Percentiles rank a stretch among this genome's conserved stretches.
phyloP scores from a whole-genome alignment of 441 rosid genomes.

The Pelargonium australe region DNA sequence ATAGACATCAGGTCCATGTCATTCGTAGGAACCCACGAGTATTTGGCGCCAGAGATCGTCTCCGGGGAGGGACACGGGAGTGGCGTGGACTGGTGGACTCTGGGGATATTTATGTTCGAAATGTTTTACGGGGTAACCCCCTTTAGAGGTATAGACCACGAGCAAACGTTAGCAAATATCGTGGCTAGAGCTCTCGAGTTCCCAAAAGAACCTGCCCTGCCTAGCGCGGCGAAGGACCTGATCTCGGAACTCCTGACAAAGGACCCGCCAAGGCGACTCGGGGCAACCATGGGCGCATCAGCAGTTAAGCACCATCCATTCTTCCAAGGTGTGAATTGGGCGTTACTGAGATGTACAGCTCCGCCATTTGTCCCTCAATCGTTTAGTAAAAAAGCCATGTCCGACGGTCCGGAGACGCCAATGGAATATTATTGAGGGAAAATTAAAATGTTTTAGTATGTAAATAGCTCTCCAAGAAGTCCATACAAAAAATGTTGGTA shows the following conservation, averaged over 20 bases:
- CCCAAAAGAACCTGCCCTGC: constrained; percentile 62
- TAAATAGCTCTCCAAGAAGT: no score
- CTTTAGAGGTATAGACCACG: constrained; percentile 74
- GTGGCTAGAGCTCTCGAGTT: constrained; percentile 85
- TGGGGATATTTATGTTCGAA: constrained; percentile 75
- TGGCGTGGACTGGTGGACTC: constrained; percentile 89
- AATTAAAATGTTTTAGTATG: no score
- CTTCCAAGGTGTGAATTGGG: constrained; percentile 87
- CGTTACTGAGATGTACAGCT: constrained; percentile 61
- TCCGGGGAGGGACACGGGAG: constrained; percentile 90
- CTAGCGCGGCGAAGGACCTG: constrained; percentile 59
- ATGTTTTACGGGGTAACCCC: constrained; percentile 72
- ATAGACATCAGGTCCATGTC: constrained; percentile 83
- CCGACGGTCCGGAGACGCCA: constrained; percentile 24
- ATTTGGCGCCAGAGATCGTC: constrained; percentile 78
- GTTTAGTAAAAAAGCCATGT: constrained; percentile 23
- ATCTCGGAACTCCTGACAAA: constrained; percentile 56
- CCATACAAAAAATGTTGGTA: no score
- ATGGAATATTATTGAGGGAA: constrained; percentile 54
- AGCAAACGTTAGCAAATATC: constrained; percentile 74
- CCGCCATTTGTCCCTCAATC: constrained; percentile 74
- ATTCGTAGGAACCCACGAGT: constrained; percentile 85
- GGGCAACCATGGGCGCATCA: constrained; percentile 72
- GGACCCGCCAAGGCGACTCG: constrained; percentile 65
- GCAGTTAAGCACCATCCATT: constrained; percentile 69